These are phyloP conservation scores for Colletotrichum sp. DNA, from an alignment of 2,329 filamentous ascomycete genomes.

Conservation along the genomic window DNA sequence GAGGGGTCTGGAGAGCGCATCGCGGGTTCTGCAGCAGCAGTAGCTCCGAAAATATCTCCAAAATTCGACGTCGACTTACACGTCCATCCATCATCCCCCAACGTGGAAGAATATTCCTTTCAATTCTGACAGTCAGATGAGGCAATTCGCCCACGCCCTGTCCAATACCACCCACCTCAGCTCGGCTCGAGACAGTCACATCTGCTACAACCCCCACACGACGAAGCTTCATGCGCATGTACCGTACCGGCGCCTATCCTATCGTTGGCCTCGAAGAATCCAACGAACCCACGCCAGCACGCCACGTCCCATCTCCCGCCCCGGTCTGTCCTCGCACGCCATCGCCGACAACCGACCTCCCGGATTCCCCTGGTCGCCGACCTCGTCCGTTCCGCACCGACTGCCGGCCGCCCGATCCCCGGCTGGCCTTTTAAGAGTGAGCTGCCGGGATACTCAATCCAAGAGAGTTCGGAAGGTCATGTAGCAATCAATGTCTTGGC, in stretches of 20 bases:
- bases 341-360: conserved; percentile 19
- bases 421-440: neutral
- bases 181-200: neutral
- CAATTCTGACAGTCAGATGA: neutral
- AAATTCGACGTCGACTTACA: neutral
- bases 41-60: neutral
- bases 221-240: neutral
- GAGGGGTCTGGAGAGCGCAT: neutral
- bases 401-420: conserved; percentile 4
- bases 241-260: neutral
- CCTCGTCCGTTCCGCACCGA: conserved; percentile 9
- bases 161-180: neutral
- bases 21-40: neutral
- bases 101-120: neutral
- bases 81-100: neutral
- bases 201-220: neutral
- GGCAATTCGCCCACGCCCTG: neutral
- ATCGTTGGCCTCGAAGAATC: neutral
- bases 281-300: neutral
- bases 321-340: conserved; percentile 12
- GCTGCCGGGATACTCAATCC: neutral
- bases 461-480: neutral
- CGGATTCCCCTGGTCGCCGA: neutral
- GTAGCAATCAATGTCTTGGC: neutral
- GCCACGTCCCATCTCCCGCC: neutral